Evolutionary conservation across 768 basidiomycete species (phyloP).

Genomic region (Clathrus columnatus): DNA sequence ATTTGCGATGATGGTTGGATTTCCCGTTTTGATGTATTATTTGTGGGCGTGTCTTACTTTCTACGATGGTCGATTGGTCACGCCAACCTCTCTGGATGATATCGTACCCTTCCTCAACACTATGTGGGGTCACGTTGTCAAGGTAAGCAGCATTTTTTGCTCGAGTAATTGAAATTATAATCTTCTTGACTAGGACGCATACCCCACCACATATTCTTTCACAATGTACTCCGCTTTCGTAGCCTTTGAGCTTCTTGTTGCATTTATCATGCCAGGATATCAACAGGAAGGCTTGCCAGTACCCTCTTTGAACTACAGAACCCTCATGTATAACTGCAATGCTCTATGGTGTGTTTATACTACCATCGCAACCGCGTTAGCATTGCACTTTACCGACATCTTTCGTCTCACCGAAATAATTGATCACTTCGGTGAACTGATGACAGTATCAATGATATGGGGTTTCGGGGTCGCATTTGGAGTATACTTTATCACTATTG

Average conservation of each 20-base stretch:
- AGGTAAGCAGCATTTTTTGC: not conserved
- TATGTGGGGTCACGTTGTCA: slow-evolving; percentile 70
- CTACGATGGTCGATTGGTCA: slow-evolving; percentile 77
- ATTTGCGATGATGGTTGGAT: slow-evolving; percentile 85
- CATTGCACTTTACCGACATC: slow-evolving; percentile 67
- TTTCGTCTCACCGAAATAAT: slow-evolving; percentile 94
- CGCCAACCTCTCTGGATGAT: slow-evolving; percentile 60
- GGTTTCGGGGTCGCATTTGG: slow-evolving; percentile 76
- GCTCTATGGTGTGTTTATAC: slow-evolving; percentile 78
- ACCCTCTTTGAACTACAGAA: slow-evolving; percentile 86
- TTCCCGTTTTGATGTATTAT: slow-evolving; percentile 96
- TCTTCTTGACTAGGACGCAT: slow-evolving; percentile 59
- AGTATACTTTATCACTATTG: slow-evolving; percentile 71
- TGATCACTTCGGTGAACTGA: slow-evolving; percentile 91
- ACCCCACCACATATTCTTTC: slow-evolving; percentile 82
- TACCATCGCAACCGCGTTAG: slow-evolving; percentile 65
- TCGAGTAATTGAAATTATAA: not conserved
- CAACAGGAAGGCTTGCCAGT: slow-evolving; percentile 94
- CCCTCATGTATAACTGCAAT: slow-evolving; percentile 95
- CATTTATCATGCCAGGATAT: slow-evolving; percentile 85
- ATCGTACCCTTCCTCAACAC: slow-evolving; percentile 65
- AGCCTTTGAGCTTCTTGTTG: slow-evolving; percentile 82
- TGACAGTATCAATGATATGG: slow-evolving; percentile 91
- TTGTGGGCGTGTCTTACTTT: slow-evolving; percentile 97
- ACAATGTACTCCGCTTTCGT: slow-evolving; percentile 86